phyloP scores from a whole-genome alignment of 2,329 filamentous ascomycete genomes.

The Exophiala calicioides region DNA sequence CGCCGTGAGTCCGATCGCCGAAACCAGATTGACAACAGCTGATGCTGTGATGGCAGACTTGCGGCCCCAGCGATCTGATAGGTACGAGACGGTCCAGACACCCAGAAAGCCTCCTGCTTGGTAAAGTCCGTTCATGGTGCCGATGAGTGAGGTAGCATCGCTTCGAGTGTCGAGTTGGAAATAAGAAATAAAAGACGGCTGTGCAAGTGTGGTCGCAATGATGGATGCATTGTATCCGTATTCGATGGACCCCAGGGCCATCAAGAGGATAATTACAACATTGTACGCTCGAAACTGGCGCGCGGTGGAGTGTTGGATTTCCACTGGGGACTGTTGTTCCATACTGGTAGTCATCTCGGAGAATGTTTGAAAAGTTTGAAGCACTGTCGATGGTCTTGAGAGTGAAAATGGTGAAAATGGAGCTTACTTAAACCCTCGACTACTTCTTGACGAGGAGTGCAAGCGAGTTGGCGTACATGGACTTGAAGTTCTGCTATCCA shows the following conservation, averaged over 20 bases:
- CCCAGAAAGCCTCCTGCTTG: slow-evolving; percentile 44
- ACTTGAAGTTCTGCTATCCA: too few relatives aligned
- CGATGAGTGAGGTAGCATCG: slow-evolving; percentile 44
- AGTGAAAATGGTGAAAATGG: too few relatives aligned
- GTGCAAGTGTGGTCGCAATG: slow-evolving; percentile 33
- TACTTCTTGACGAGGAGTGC: too few relatives aligned
- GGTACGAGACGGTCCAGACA: slow-evolving; percentile 14
- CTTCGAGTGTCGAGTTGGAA: slow-evolving; percentile 41
- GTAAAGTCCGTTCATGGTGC: slow-evolving; percentile 44
- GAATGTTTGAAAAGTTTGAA: too few relatives aligned
- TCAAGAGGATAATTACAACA: slow-evolving; percentile 17
- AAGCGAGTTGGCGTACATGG: too few relatives aligned
- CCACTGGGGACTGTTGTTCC: too few relatives aligned
- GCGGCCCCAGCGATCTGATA: slow-evolving; percentile 37
- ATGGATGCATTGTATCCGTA: slow-evolving; percentile 25
- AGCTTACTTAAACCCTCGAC: too few relatives aligned
- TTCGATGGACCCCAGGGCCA: slow-evolving; percentile 21
- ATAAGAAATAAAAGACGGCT: slow-evolving; percentile 48
- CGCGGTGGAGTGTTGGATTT: slow-evolving; percentile 38
- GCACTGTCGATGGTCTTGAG: too few relatives aligned
- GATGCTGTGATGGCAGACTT: slow-evolving; percentile 39
- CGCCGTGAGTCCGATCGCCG: slow-evolving; percentile 39
- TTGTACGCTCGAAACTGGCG: slow-evolving; percentile 20
- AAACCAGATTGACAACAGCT: slow-evolving; percentile 38
- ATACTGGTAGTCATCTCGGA: too few relatives aligned